Percentiles rank a stretch among this genome's conserved stretches.
Conservation (phyloP, 2,329 filamentous ascomycete species). For the Aspergillus ibericus region DNA sequence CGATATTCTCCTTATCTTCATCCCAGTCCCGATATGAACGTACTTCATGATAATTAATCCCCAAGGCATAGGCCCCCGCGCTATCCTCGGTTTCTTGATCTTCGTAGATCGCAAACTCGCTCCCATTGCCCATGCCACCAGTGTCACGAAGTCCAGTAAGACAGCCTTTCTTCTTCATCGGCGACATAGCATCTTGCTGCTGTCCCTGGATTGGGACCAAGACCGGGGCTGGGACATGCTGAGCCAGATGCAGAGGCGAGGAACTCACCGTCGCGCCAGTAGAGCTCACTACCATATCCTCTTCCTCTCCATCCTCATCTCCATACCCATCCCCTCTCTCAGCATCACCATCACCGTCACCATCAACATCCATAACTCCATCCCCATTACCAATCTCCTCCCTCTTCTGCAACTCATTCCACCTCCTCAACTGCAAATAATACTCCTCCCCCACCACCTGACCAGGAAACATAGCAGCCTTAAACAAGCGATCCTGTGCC, state of each 20-base stretch:
- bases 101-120: not conserved
- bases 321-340: not conserved
- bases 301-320: not conserved
- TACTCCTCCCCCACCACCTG: not conserved
- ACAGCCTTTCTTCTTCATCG: no score
- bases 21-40: not conserved
- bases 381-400: not conserved
- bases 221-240: no score
- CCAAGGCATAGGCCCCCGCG: not conserved
- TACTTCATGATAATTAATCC: not conserved
- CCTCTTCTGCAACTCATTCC: not conserved
- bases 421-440: not conserved
- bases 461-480: not conserved
- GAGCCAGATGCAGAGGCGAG: not conserved
- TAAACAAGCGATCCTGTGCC: not conserved
- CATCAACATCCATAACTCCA: not conserved
- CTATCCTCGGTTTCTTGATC: not conserved
- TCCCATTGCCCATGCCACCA: no score
- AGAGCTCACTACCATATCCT: not conserved
- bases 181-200: no score
- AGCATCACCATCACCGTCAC: not conserved
- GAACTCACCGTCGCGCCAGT: not conserved
- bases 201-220: no score
- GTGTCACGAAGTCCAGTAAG: no score
- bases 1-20: not conserved